Conservation (phyloP, 345 rosid genomes). For the Arabis alpina region DNA sequence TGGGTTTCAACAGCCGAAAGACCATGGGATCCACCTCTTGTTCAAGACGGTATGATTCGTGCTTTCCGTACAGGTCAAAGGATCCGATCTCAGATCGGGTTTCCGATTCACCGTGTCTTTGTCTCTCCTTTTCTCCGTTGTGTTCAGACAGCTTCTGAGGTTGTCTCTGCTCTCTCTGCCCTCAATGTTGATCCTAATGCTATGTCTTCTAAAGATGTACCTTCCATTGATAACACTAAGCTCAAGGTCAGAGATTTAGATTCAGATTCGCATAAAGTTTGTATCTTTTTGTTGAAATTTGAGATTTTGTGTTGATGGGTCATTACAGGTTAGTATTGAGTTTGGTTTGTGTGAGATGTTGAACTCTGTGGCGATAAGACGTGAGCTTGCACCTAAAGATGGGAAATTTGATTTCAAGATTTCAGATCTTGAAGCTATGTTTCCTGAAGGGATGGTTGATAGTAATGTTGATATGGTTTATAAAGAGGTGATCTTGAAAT, state of each 20-base stretch:
- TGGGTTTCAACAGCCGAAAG: conserved; percentile 66
- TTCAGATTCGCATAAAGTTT: not conserved
- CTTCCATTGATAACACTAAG: conserved; percentile 55
- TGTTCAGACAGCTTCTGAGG: conserved; percentile 75
- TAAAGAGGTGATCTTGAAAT: conserved; percentile 50
- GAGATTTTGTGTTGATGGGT: not conserved
- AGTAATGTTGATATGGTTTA: conserved; percentile 49
- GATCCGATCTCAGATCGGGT: conserved; percentile 53
- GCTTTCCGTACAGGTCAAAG: conserved; percentile 56
- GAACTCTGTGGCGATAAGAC: conserved; percentile 59
- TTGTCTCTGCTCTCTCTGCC: conserved; percentile 57
- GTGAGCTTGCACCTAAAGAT: conserved; percentile 61
- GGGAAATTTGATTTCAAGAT: conserved; percentile 60
- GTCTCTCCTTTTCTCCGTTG: conserved; percentile 91
- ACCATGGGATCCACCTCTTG: conserved; percentile 87
- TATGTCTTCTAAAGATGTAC: conserved; percentile 43
- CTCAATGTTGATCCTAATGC: conserved; percentile 41
- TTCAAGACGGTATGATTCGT: conserved; percentile 53
- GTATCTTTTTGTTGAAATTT: not conserved
- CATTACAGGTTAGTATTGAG: conserved; percentile 67
- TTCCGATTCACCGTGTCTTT: conserved; percentile 80
- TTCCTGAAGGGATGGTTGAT: conserved; percentile 75
- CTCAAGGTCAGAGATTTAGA: conserved; percentile 59
- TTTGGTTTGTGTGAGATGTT: conserved; percentile 83
- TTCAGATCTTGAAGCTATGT: conserved; percentile 60